Percentiles rank a stretch among this genome's conserved stretches.
Evolutionary conservation across 495 filamentous ascomycete species (phyloP).

Genomic region (Xylona heveae): DNA sequence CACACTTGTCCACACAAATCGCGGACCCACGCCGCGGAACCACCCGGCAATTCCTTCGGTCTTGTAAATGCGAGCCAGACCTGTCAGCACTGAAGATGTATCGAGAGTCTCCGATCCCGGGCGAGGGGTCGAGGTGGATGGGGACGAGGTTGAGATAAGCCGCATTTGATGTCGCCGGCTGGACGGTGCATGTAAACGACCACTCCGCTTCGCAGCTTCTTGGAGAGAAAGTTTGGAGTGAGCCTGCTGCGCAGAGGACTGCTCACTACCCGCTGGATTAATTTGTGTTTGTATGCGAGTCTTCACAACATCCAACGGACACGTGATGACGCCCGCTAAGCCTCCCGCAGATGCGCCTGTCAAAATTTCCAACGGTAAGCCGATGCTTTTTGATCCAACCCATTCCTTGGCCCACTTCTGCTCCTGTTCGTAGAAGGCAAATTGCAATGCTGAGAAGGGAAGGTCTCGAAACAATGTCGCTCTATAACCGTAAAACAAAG

Average conservation of each 20-base stretch:
- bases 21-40: conserved; percentile 87
- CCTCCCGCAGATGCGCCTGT: conserved; percentile 87
- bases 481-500: conserved; percentile 86
- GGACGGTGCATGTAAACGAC: too few relatives aligned
- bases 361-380: conserved; percentile 61
- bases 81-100: conserved; percentile 72
- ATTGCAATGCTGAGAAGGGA: conserved; percentile 87
- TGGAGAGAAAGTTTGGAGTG: too few relatives aligned
- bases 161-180: too few relatives aligned
- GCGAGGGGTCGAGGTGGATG: conserved; percentile 32
- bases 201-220: too few relatives aligned
- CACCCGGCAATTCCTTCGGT: conserved; percentile 75
- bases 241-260: background rate
- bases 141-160: conserved; percentile 6
- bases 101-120: conserved; percentile 58
- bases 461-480: conserved; percentile 87
- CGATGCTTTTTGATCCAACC: conserved; percentile 55
- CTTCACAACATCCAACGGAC: conserved; percentile 93
- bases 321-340: conserved; percentile 83
- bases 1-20: conserved; percentile 92
- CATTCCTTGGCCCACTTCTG: conserved; percentile 60
- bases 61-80: conserved; percentile 67
- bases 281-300: conserved; percentile 93
- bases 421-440: conserved; percentile 94
- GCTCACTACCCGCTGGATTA: conserved; percentile 20